Base-by-base conservation (phyloP, 2,329 filamentous ascomycete genomes). In the Alternaria incomplexa region DNA sequence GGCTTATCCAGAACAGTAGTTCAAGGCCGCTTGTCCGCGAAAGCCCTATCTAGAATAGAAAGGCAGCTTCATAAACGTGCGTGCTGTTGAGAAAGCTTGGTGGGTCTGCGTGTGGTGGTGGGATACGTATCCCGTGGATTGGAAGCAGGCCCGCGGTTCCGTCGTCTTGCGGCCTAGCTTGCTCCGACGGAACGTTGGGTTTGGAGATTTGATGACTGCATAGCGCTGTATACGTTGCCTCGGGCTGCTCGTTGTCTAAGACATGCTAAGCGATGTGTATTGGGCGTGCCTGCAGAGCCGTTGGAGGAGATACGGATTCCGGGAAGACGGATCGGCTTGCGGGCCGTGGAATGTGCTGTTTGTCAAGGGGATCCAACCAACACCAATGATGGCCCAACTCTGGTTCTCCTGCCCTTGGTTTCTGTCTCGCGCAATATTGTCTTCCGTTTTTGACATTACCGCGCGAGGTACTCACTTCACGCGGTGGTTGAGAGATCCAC, bases 311-410 rank as follows among this genome's bases (percentile, higher is more conserved):
- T 46, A 17, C 43, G 40, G 17, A 48, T 51, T 48, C 28, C 55
- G 58, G 59, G 47, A 62, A 62, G 48, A 58, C 55, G 58, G 59
- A 30, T 55, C 59, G 62, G 62, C 44, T 64, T 62, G 59, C 62
- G 59, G 55, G 40, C 26, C 23, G 59, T 36, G 28, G 20, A 54
- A 40, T 40, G 36, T 40, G n/a, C 15, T 36, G 59, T 36, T 30
- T 15, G 44, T 5, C 45, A 44, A 40, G 9, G 23, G 51, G 22
- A 28, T 22, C 32, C 43, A 47, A 36, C 26, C 13, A 47, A 36
- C 15, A 22, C 23, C n/a, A 6, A 5, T 40, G 40, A 40, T 40
- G 36, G n/a, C 9, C 36, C 36, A 40, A 40, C 36, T 1, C 36
- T 40, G 36, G 36, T 40, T 40, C 36, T 40, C n/a, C 36, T 40